phyloP scores from a whole-genome alignment of 305 asterid species.

The Rubia tinctorum region DNA sequence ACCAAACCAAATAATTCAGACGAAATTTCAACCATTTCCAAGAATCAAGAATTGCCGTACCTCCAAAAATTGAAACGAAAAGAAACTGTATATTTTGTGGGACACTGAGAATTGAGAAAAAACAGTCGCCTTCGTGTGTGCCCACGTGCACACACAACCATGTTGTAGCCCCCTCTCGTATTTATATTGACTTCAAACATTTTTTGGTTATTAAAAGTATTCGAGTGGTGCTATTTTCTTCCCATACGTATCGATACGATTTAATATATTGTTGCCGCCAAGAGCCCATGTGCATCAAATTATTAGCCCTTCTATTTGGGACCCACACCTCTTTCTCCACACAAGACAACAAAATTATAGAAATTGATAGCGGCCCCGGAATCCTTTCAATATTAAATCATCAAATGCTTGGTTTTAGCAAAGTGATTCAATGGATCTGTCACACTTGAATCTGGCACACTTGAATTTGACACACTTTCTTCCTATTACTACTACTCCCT shows the following conservation, averaged over 20 bases:
- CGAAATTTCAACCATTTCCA: conserved; percentile 31
- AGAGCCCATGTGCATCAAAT: conserved; percentile 74
- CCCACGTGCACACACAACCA: conserved; percentile 78
- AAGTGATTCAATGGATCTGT: neutral
- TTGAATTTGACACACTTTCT: too few species aligned
- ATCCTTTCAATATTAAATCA: neutral
- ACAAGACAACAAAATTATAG: conserved; percentile 32
- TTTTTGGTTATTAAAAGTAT: neutral
- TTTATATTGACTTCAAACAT: conserved; percentile 15
- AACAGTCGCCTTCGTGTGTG: conserved; percentile 43
- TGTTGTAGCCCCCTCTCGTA: conserved; percentile 33
- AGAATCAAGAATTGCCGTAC: conserved; percentile 34
- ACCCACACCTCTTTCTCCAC: conserved; percentile 47
- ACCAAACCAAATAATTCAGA: conserved; percentile 26
- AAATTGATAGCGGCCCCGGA: conserved; percentile 15
- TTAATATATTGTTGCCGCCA: conserved; percentile 24
- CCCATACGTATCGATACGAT: conserved; percentile 8
- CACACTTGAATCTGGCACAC: too few species aligned
- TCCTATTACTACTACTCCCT: too few species aligned
- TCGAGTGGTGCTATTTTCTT: conserved; percentile 9
- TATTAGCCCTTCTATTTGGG: conserved; percentile 47
- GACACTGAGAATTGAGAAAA: conserved; percentile 29
- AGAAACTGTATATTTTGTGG: conserved; percentile 35
- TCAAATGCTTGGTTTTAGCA: neutral
- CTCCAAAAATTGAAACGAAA: conserved; percentile 17